Evolutionary conservation across 371 early-diverging fungal species (phyloP).

Genomic region (Saksenaea vasiformis): DNA sequence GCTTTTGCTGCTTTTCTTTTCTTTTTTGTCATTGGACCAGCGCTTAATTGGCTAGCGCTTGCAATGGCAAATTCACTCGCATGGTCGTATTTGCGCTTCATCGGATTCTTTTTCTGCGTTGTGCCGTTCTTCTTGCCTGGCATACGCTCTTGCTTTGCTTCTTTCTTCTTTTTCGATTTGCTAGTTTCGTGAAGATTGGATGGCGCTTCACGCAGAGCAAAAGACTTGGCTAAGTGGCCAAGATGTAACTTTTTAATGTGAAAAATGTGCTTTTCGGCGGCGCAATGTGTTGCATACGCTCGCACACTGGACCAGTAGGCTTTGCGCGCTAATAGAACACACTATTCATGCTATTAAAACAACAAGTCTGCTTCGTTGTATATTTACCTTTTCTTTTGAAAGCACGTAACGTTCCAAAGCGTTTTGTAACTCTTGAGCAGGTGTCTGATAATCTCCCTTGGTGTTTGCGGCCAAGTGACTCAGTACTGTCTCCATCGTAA

Average conservation of each 20-base stretch:
- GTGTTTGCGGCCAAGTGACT: constrained; percentile 36
- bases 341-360: constrained; percentile 39
- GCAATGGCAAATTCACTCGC: constrained; percentile 50
- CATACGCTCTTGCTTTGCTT: constrained; percentile 46
- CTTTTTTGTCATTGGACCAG: constrained; percentile 45
- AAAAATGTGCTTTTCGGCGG: constrained; percentile 85
- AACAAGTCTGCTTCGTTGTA: not conserved
- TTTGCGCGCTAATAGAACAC: constrained; percentile 62
- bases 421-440: constrained; percentile 68
- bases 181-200: constrained; percentile 55
- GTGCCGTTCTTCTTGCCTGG: constrained; percentile 38
- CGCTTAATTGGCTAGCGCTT: constrained; percentile 18
- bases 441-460: constrained; percentile 52
- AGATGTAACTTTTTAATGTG: constrained; percentile 91
- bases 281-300: constrained; percentile 91
- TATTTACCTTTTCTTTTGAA: constrained; percentile 52
- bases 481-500: constrained; percentile 53
- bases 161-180: constrained; percentile 49
- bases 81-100: constrained; percentile 40
- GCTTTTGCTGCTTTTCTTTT: constrained; percentile 21
- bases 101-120: constrained; percentile 28
- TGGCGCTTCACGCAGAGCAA: constrained; percentile 90
- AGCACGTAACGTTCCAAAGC: constrained; percentile 65
- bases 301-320: constrained; percentile 90
- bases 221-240: constrained; percentile 96